A percentile compares a stretch with the other conserved stretches of the same genome.
Conservation (phyloP, 495 filamentous ascomycete species). For the Podospora pseudocomata region DNA sequence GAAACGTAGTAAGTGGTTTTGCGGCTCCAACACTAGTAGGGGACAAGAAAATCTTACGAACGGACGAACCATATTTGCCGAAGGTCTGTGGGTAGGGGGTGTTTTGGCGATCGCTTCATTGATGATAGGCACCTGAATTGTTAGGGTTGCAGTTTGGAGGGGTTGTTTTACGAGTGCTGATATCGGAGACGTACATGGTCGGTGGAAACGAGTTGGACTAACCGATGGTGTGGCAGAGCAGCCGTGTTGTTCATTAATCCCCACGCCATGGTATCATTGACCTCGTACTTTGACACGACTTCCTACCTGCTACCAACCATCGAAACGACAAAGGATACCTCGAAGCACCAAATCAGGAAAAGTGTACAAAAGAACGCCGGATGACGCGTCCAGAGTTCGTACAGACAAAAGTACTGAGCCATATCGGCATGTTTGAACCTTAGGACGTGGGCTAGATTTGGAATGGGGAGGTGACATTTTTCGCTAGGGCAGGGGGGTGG, state of each 20-base stretch:
- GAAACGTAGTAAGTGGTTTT: not conserved
- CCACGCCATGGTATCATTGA: not conserved
- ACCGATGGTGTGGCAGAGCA: not conserved
- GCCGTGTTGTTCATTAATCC: not conserved
- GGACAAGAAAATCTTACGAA: not conserved
- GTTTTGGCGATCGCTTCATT: not conserved
- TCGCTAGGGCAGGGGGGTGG: not conserved
- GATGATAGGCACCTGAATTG: not conserved
- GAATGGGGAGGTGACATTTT: not conserved
- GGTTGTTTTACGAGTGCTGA: not conserved
- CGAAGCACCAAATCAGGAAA: too few species aligned
- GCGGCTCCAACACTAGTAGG: not conserved
- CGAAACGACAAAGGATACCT: not conserved
- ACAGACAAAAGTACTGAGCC: not conserved
- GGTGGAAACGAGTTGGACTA: not conserved
- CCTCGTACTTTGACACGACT: not conserved
- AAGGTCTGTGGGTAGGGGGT: not conserved
- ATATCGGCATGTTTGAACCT: not conserved
- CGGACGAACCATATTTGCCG: not conserved
- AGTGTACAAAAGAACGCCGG: not conserved
- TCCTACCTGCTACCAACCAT: not conserved
- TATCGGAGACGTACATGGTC: not conserved
- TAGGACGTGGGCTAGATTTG: not conserved
- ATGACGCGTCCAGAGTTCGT: not conserved
- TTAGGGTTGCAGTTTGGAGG: not conserved